Percentiles rank a stretch among this genome's conserved stretches.
Conservation (phyloP, 2,329 filamentous ascomycete genomes). For the Clonostachys solani region DNA sequence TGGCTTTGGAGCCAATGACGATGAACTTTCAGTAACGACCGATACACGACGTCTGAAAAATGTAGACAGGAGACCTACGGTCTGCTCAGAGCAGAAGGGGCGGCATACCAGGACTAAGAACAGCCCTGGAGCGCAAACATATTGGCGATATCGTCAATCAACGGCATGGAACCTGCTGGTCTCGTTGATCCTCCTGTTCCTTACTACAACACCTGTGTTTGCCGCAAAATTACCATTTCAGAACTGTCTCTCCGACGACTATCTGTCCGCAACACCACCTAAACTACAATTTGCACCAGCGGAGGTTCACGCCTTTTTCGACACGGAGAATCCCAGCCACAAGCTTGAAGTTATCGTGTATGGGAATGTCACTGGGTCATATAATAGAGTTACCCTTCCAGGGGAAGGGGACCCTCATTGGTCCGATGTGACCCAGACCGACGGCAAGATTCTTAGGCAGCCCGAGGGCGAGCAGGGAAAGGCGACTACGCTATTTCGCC, state of each 20-base stretch:
- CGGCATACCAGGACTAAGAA: background rate
- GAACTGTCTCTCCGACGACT: slow-evolving; percentile 71
- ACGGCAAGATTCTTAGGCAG: slow-evolving; percentile 73
- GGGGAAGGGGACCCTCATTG: slow-evolving; percentile 54
- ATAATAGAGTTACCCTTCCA: slow-evolving; percentile 54
- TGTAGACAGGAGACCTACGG: too few relatives aligned
- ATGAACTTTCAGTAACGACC: too few relatives aligned
- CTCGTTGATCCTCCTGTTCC: slow-evolving; percentile 26
- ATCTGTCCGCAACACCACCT: slow-evolving; percentile 49
- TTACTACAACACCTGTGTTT: slow-evolving; percentile 35
- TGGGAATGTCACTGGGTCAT: slow-evolving; percentile 83
- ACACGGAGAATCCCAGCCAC: slow-evolving; percentile 54
- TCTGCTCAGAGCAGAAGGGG: too few relatives aligned
- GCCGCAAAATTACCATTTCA: slow-evolving; percentile 73
- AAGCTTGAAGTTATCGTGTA: slow-evolving; percentile 76
- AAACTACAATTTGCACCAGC: slow-evolving; percentile 78
- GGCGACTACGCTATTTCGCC: slow-evolving; percentile 69
- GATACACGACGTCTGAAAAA: too few relatives aligned
- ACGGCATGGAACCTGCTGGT: slow-evolving; percentile 15
- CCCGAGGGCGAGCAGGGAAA: slow-evolving; percentile 49
- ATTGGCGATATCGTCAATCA: slow-evolving; percentile 5
- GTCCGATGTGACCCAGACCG: slow-evolving; percentile 53
- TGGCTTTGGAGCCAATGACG: background rate
- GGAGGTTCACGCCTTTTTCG: slow-evolving; percentile 71
- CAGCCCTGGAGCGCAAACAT: background rate